phyloP scores from a whole-genome alignment of 2,329 filamentous ascomycete genomes.

The Penicillium sp. region DNA sequence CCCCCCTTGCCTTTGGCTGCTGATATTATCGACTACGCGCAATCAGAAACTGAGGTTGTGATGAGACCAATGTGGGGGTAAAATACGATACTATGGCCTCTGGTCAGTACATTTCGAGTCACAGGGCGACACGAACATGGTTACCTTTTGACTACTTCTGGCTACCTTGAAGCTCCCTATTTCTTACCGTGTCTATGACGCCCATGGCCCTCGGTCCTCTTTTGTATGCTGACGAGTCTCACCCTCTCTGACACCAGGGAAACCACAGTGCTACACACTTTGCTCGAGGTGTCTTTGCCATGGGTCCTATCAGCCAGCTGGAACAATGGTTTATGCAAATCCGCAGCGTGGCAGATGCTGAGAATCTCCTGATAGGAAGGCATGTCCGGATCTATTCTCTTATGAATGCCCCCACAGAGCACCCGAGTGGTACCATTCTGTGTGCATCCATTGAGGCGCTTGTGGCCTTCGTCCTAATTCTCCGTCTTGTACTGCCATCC shows the following conservation, averaged over 20 bases:
- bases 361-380: slow-evolving; percentile 59
- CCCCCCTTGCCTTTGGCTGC: not conserved
- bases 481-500: slow-evolving; percentile 60
- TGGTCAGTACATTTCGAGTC: slow-evolving; percentile 17
- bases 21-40: not conserved
- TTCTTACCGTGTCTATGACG: slow-evolving; percentile 53
- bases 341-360: slow-evolving; percentile 65
- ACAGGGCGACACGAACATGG: no score
- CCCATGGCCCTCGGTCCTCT: slow-evolving; percentile 53
- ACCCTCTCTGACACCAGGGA: not conserved
- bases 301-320: slow-evolving; percentile 56
- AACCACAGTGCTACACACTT: not conserved
- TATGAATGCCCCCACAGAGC: slow-evolving; percentile 60
- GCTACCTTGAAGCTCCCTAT: slow-evolving; percentile 18
- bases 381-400: slow-evolving; percentile 67
- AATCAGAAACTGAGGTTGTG: slow-evolving; percentile 26
- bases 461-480: slow-evolving; percentile 56
- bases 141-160: no score
- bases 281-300: slow-evolving; percentile 48
- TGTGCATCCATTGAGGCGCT: slow-evolving; percentile 58
- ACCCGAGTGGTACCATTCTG: slow-evolving; percentile 60
- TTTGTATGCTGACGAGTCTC: slow-evolving; percentile 31
- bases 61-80: slow-evolving; percentile 23
- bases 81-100: slow-evolving; percentile 32
- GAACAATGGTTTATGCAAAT: slow-evolving; percentile 57